Evolutionary conservation across 1,139 yeast genomes (phyloP).

Genomic region (Hanseniaspora uvarum): DNA sequence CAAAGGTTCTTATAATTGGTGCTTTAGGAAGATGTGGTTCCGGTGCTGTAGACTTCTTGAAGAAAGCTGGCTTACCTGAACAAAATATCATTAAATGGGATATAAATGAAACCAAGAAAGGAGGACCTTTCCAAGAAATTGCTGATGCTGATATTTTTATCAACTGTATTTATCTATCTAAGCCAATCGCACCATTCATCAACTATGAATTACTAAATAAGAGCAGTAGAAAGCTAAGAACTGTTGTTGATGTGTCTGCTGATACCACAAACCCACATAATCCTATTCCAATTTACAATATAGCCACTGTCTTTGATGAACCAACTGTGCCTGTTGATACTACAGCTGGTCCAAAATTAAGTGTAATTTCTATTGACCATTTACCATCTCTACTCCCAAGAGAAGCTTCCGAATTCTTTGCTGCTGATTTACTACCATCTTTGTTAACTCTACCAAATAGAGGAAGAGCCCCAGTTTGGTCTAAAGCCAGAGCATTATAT

Average conservation of each 20-base stretch:
- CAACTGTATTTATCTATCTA: constrained; percentile 88
- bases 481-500: constrained; percentile 70
- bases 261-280: constrained; percentile 98
- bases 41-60: constrained; percentile 84
- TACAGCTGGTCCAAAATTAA: constrained; percentile 68
- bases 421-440: constrained; percentile 78
- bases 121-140: constrained; percentile 94
- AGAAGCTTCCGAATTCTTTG: constrained; percentile 88
- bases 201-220: constrained; percentile 56
- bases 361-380: constrained; percentile 94
- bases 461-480: constrained; percentile 80
- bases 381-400: constrained; percentile 91
- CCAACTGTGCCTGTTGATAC: constrained; percentile 83
- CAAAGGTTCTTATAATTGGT: constrained; percentile 82
- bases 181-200: constrained; percentile 88
- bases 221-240: constrained; percentile 61
- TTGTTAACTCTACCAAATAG: constrained; percentile 74
- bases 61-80: constrained; percentile 80
- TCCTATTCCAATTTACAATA: constrained; percentile 85
- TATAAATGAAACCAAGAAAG: constrained; percentile 88
- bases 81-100: constrained; percentile 85
- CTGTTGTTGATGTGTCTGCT: constrained; percentile 94
- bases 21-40: constrained; percentile 98
- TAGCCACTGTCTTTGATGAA: constrained; percentile 79
- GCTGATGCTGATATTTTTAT: constrained; percentile 76